Conservation (phyloP, 257 asterid genomes). For the Mitragyna speciosa region DNA sequence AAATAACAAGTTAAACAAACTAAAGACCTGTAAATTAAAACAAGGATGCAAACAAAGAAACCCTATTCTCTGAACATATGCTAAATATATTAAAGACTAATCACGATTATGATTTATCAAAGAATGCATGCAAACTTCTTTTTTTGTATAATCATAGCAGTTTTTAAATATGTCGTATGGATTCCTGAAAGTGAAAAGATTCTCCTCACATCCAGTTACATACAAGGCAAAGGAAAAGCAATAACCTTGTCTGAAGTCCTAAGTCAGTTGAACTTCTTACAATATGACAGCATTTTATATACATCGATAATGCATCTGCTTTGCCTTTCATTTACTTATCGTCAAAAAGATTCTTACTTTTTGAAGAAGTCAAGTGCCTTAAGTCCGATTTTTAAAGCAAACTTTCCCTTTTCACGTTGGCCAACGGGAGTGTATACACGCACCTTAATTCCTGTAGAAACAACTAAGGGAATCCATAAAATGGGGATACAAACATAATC, state of each 20-base stretch:
- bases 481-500: not conserved
- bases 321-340: not conserved
- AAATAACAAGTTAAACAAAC: not conserved
- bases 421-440: constrained; percentile 41
- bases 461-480: not conserved
- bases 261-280: not conserved
- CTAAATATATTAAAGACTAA: not conserved
- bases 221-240: not conserved
- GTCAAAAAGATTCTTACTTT: constrained; percentile 25
- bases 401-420: constrained; percentile 38
- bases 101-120: not conserved
- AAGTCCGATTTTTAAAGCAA: constrained; percentile 37
- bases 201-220: not conserved
- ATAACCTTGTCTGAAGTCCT: not conserved
- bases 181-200: not conserved
- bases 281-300: not conserved
- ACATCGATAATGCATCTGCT: not conserved
- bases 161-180: not conserved
- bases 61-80: not conserved
- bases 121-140: not conserved
- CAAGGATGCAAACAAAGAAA: not conserved
- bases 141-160: not conserved
- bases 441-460: constrained; percentile 35
- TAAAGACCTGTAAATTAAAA: not conserved
- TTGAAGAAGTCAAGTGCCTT: constrained; percentile 32